A percentile compares a stretch with the other conserved stretches of the same genome.
These are phyloP conservation scores for Chalara sp. DNA, from an alignment of 2,329 filamentous ascomycete species.

Conservation along the genomic window DNA sequence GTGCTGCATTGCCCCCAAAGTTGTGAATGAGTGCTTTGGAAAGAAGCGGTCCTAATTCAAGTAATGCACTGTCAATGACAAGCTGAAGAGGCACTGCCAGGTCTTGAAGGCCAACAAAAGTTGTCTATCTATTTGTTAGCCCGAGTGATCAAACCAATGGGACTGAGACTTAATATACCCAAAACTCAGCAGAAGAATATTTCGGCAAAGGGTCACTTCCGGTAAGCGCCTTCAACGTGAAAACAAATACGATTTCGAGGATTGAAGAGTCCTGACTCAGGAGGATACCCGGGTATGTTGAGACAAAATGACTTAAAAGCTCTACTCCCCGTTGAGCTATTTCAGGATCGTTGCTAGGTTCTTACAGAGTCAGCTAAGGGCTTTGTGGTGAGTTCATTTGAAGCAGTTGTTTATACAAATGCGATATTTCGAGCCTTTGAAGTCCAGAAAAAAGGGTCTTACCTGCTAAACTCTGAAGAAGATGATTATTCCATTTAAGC, in stretches of 20 bases:
- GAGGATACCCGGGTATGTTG: conserved; percentile 54
- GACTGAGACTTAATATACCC: conserved; percentile 41
- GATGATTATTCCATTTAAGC: conserved; percentile 53
- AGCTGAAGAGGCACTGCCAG: conserved; percentile 27
- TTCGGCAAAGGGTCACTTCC: conserved; percentile 72
- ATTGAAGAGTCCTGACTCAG: conserved; percentile 50
- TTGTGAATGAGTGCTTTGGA: conserved; percentile 54
- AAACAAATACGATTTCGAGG: conserved; percentile 63
- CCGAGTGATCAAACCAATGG: conserved; percentile 2
- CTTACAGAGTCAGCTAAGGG: conserved; percentile 11
- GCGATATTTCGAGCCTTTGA: too few relatives aligned
- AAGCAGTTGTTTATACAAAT: too few relatives aligned
- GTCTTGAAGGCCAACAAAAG: conserved; percentile 43
- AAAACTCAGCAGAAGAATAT: conserved; percentile 65
- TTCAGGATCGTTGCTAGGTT: conserved; percentile 60
- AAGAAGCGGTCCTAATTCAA: conserved; percentile 55
- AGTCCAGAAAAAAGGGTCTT: conserved; percentile 17
- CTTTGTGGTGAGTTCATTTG: too few relatives aligned
- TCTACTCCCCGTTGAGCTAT: conserved; percentile 69
- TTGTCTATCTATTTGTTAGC: conserved; percentile 33
- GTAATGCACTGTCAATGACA: conserved; percentile 42
- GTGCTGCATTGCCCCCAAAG: conserved; percentile 59
- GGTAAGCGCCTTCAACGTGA: conserved; percentile 62
- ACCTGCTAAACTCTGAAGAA: conserved; percentile 58
- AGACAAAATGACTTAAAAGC: conserved; percentile 58